These are phyloP conservation scores for Kalanchoe fedtschenkoi DNA, from an alignment of 164 flowering plant genomes.

Conservation along the genomic window DNA sequence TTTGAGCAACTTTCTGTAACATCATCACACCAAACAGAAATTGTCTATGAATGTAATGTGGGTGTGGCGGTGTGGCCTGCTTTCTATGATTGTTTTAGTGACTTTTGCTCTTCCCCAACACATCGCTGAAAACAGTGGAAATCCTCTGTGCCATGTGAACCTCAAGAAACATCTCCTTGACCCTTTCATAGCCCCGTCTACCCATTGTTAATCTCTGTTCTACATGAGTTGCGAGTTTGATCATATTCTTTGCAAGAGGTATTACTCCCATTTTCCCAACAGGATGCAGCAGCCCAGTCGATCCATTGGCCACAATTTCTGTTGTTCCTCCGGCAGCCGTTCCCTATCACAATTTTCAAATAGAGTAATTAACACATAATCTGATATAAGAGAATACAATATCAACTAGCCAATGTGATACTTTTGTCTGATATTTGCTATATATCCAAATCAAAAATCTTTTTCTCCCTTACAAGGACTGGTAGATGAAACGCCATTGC, in stretches of 20 bases:
- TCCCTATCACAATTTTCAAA: constrained; percentile 35
- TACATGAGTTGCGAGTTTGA: constrained; percentile 67
- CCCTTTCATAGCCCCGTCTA: constrained; percentile 71
- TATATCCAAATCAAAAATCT: not conserved
- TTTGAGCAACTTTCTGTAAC: no score
- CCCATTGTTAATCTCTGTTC: constrained; percentile 81
- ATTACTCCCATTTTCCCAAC: constrained; percentile 82
- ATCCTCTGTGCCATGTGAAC: constrained; percentile 82
- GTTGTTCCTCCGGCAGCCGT: constrained; percentile 96
- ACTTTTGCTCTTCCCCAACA: constrained; percentile 27
- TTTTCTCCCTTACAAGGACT: constrained; percentile 47
- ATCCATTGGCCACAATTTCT: constrained; percentile 81
- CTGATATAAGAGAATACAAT: no score
- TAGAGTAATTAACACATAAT: no score
- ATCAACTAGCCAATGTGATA: not conserved
- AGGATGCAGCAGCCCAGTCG: constrained; percentile 79
- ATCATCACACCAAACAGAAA: not conserved
- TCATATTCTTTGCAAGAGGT: constrained; percentile 72
- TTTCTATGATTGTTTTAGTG: not conserved
- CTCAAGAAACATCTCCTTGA: constrained; percentile 69
- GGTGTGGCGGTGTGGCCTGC: no score
- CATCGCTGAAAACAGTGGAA: constrained; percentile 62
- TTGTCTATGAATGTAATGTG: not conserved
- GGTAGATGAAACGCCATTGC: constrained; percentile 99
- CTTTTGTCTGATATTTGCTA: not conserved